These are phyloP conservation scores for Wallacemonas sp. DNA, from an alignment of 208 protist genomes.

Conservation along the genomic window DNA sequence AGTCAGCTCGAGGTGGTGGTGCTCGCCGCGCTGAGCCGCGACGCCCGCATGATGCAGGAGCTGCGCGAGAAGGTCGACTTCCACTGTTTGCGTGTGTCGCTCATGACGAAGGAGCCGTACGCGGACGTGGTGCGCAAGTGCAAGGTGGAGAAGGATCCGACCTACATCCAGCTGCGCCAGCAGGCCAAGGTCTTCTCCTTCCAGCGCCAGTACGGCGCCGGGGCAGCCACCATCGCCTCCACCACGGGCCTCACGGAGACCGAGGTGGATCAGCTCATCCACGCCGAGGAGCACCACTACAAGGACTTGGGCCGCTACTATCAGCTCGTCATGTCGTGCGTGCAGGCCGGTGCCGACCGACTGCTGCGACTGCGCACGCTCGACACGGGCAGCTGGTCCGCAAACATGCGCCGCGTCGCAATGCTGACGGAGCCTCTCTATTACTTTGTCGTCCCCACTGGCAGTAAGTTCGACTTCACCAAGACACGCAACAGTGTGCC, in stretches of 20 bases:
- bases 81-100: constrained; percentile 85
- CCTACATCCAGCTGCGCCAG: constrained; percentile 90
- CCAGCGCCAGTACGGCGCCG: constrained; percentile 91
- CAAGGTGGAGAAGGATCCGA: constrained; percentile 79
- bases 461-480: constrained; percentile 88
- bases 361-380: constrained; percentile 78
- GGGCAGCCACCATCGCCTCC: constrained; percentile 74
- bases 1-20: constrained; percentile 91
- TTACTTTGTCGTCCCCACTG: constrained; percentile 88
- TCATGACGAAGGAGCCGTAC: constrained; percentile 92
- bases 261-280: constrained; percentile 85
- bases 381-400: constrained; percentile 57
- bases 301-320: constrained; percentile 80
- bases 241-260: constrained; percentile 87
- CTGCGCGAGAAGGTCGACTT: constrained; percentile 88
- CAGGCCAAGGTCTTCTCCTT: constrained; percentile 93
- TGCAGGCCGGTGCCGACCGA: constrained; percentile 72
- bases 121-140: constrained; percentile 84
- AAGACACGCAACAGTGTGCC: constrained; percentile 83
- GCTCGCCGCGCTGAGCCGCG: constrained; percentile 85
- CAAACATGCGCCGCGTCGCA: constrained; percentile 67
- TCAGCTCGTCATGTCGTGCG: constrained; percentile 76
- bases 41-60: constrained; percentile 88
- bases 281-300: constrained; percentile 89
- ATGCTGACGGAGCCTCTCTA: constrained; percentile 80